Conservation (phyloP, 2,329 filamentous ascomycete genomes). For the Atkinsonella texensis region DNA sequence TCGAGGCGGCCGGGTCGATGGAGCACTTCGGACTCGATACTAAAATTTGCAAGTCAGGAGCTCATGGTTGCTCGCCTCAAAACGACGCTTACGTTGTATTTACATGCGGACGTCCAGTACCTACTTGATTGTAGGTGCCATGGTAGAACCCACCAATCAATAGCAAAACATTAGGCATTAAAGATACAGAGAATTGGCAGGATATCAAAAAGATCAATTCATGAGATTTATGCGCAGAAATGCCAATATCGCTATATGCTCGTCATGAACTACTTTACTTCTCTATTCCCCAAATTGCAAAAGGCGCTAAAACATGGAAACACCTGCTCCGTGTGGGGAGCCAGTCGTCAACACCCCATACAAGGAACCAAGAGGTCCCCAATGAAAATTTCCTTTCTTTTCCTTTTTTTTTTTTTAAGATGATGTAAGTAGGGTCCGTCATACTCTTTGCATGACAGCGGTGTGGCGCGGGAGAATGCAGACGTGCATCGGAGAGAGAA, state of each 20-base stretch:
- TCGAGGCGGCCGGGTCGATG: slow-evolving; percentile 4
- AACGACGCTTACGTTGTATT: too few relatives aligned
- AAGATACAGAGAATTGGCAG: neutral
- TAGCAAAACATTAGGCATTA: too few relatives aligned
- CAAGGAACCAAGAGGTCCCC: neutral
- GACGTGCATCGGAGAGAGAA: neutral
- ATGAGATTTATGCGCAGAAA: neutral
- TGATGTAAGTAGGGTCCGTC: too few relatives aligned
- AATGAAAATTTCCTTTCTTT: neutral
- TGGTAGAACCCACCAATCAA: neutral
- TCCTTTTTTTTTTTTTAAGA: neutral
- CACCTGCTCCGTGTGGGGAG: neutral
- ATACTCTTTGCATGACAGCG: too few relatives aligned
- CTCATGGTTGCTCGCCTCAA: neutral
- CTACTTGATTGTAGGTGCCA: too few relatives aligned
- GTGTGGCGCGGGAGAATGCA: neutral
- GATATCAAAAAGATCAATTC: neutral
- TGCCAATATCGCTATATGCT: slow-evolving; percentile 3
- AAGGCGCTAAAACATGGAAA: neutral
- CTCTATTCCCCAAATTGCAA: neutral
- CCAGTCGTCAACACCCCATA: neutral
- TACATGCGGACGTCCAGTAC: too few relatives aligned
- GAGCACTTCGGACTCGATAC: neutral
- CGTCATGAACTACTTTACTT: neutral
- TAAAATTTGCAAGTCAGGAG: neutral